Percentiles rank a stretch among this genome's conserved stretches.
Evolutionary conservation across 2,329 filamentous ascomycete species (phyloP).

Genomic region (Paraphaeosphaeria minitans): DNA sequence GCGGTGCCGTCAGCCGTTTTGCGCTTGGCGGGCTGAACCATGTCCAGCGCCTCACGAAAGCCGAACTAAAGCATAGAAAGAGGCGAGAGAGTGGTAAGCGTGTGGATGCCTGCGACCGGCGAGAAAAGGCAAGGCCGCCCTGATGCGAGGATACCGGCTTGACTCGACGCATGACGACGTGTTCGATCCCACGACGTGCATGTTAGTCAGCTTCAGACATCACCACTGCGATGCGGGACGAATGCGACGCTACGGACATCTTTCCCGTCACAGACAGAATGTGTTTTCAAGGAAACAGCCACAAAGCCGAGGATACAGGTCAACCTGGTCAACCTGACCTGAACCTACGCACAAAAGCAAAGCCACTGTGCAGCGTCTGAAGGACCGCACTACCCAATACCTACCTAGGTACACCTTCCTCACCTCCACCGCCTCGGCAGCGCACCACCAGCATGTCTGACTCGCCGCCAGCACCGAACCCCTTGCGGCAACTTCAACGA

Average conservation of each 20-base stretch:
- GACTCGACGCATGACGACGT: not conserved
- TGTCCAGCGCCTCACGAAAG: not conserved
- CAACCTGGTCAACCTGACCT: too few relatives aligned
- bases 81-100: not conserved
- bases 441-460: not conserved
- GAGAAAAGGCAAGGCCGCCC: not conserved
- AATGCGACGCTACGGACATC: not conserved
- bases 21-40: conserved; percentile 14
- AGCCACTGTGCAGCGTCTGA: too few relatives aligned
- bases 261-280: not conserved
- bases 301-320: too few relatives aligned
- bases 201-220: conserved; percentile 1
- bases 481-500: not conserved
- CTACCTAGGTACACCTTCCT: not conserved
- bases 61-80: not conserved
- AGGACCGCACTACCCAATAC: not conserved
- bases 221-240: not conserved
- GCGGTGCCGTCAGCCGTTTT: conserved; percentile 10
- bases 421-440: not conserved
- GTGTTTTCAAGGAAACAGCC: not conserved
- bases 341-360: too few relatives aligned
- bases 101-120: conserved; percentile 4
- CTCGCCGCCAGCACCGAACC: not conserved
- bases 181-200: not conserved
- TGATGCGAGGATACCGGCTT: not conserved